These are phyloP conservation scores for Tricholoma furcatifolium DNA, from an alignment of 768 basidiomycete species.

Conservation along the genomic window DNA sequence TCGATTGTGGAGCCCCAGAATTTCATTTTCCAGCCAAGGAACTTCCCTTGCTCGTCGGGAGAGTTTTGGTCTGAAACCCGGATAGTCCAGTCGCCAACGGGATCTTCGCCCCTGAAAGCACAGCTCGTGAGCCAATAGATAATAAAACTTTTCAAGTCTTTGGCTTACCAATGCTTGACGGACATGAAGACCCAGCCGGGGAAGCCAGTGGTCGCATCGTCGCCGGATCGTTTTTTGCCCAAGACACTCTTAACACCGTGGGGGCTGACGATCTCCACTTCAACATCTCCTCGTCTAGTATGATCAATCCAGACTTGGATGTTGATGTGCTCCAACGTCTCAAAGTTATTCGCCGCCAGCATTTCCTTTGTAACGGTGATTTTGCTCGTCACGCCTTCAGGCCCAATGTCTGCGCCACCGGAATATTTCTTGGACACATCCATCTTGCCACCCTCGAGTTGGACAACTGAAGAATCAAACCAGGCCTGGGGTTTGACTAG, in stretches of 20 bases:
- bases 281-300: constrained; percentile 83
- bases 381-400: constrained; percentile 63
- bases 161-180: constrained; percentile 90
- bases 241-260: constrained; percentile 83
- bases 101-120: constrained; percentile 82
- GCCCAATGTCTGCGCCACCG: constrained; percentile 64
- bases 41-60: constrained; percentile 49
- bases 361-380: constrained; percentile 67
- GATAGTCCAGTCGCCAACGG: constrained; percentile 90
- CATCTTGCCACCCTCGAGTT: constrained; percentile 60
- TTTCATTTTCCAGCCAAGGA: constrained; percentile 90
- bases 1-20: constrained; percentile 91
- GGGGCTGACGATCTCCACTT: constrained; percentile 87
- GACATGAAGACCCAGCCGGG: constrained; percentile 97
- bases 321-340: constrained; percentile 88
- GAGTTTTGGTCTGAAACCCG: constrained; percentile 78
- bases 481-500: constrained; percentile 93
- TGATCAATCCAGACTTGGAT: constrained; percentile 92
- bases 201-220: constrained; percentile 67
- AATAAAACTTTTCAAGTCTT: neutral
- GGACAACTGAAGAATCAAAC: constrained; percentile 72
- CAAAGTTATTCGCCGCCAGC: constrained; percentile 75
- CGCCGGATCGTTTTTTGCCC: constrained; percentile 66
- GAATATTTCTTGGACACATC: constrained; percentile 47
- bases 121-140: constrained; percentile 10